phyloP scores from a whole-genome alignment of 768 basidiomycete species.

The Suillus clintonianus region DNA sequence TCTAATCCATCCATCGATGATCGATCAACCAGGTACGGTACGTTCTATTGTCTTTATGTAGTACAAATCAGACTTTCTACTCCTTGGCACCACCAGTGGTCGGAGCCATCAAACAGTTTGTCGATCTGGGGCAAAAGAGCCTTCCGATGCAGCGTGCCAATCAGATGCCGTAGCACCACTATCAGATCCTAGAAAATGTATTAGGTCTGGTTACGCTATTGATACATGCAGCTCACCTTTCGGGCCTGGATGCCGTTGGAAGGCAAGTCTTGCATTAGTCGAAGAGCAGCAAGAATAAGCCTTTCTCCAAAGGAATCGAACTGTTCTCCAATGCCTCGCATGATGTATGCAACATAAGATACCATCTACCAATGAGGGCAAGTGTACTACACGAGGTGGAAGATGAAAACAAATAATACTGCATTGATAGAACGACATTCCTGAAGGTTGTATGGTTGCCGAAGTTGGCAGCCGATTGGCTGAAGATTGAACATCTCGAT shows the following conservation, averaged over 20 bases:
- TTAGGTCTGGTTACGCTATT: neutral
- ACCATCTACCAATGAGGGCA: conserved; percentile 67
- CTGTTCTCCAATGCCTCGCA: conserved; percentile 66
- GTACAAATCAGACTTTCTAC: too few relatives aligned
- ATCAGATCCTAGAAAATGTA: conserved; percentile 70
- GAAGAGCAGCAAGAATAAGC: conserved; percentile 75
- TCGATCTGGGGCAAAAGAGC: conserved; percentile 83
- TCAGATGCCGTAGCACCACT: conserved; percentile 89
- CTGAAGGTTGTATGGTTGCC: too few relatives aligned
- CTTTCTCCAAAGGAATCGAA: conserved; percentile 78
- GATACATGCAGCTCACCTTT: conserved; percentile 51
- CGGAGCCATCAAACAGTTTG: conserved; percentile 88
- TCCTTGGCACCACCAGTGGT: too few relatives aligned
- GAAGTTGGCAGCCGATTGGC: too few relatives aligned
- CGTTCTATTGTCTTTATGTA: too few relatives aligned
- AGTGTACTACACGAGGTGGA: too few relatives aligned
- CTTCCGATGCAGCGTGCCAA: conserved; percentile 74
- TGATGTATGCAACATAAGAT: conserved; percentile 88
- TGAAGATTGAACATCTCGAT: too few relatives aligned
- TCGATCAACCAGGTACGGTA: too few relatives aligned
- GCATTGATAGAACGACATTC: too few relatives aligned
- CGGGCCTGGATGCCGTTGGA: conserved; percentile 78
- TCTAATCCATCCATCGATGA: too few relatives aligned
- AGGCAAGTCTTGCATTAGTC: conserved; percentile 94
- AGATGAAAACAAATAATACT: too few relatives aligned